Evolutionary conservation across 1,284 basidiomycete species (phyloP), one percentile per base, ranked within the genome.

Genomic region (Sanghuangporus baumii): DNA sequence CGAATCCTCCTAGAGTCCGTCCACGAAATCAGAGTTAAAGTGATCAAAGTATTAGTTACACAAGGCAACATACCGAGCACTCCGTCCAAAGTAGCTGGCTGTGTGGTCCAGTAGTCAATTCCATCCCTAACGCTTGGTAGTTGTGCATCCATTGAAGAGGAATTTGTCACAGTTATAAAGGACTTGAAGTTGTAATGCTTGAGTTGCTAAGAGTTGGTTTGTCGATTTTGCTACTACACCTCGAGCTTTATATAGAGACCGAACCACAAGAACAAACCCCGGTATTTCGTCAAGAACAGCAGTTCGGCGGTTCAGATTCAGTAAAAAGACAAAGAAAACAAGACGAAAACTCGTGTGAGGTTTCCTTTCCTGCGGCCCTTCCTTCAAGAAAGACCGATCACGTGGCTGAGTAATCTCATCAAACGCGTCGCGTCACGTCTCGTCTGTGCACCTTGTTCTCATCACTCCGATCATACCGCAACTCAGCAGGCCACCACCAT

Each of bases 91-190:
- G 75, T 87, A 4, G 92, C 89, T 23, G 87, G 83, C 69, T 91
- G 89, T 0, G 77, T 79, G 20, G 78, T 80, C 92, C 92, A 94
- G 71, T 93, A 94, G 34, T 83, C 76, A 54, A 94, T 84, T 31
- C 92, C 89, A 48, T 85, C 81, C 64, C 85, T 71, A 18, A 91
- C 75, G 65, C 87, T 78, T 5, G 81, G 76, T 37, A 77, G 70
- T 8, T 68, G 80, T 69, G 67, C 70, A 37, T 50, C 37, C 52
- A 47, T 57, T 23, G 55, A n/a, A 38, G 16, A 16, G 26, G 3
- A 12, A 46, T 16, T 46, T 16, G 43, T 46, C 16, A 11, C 3
- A 18, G 12, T 20, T 11, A 16, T 11, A 6, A 16, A 11, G 16
- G 31, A 54, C 6, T 11, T 54, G 52, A 46, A n/a, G 43, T 18